Evolutionary conservation across 306 rosid genomes (phyloP).

Genomic region (Cicer chorassanicum): DNA sequence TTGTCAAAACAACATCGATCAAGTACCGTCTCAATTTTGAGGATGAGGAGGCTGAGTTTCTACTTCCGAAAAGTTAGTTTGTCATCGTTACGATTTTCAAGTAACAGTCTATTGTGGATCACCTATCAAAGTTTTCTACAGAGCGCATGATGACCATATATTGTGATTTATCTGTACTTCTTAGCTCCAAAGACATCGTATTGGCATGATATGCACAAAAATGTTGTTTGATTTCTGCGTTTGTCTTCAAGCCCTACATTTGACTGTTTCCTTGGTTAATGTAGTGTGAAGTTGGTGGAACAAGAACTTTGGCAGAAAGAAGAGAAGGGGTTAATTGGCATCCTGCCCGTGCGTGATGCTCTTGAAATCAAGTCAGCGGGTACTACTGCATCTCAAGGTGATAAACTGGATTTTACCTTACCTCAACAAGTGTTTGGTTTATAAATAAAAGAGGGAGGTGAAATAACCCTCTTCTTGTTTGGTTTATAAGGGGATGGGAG

Average conservation of each 20-base stretch:
- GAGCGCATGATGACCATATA: background rate
- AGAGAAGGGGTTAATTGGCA: slow-evolving; percentile 97
- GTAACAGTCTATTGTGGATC: background rate
- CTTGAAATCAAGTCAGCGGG: slow-evolving; percentile 66
- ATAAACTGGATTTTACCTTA: background rate
- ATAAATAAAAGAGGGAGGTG: background rate
- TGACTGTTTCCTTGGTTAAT: slow-evolving; percentile 43
- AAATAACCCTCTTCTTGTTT: background rate
- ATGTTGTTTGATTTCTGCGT: slow-evolving; percentile 20
- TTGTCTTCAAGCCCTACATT: slow-evolving; percentile 12
- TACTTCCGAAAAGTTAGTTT: background rate
- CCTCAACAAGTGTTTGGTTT: background rate
- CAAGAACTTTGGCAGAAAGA: slow-evolving; percentile 99
- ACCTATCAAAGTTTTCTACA: background rate
- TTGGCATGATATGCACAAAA: slow-evolving; percentile 8
- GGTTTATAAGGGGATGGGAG: background rate
- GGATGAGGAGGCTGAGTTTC: background rate
- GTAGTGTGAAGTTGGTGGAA: slow-evolving; percentile 96
- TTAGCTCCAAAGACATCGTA: background rate
- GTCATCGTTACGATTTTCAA: background rate
- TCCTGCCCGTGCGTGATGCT: slow-evolving; percentile 90
- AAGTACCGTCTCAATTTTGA: background rate
- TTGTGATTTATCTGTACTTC: slow-evolving; percentile 1
- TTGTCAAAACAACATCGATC: background rate
- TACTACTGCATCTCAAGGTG: slow-evolving; percentile 75